These are phyloP conservation scores for Ceratocystis smalleyi DNA, from an alignment of 2,329 filamentous ascomycete species.

Conservation along the genomic window DNA sequence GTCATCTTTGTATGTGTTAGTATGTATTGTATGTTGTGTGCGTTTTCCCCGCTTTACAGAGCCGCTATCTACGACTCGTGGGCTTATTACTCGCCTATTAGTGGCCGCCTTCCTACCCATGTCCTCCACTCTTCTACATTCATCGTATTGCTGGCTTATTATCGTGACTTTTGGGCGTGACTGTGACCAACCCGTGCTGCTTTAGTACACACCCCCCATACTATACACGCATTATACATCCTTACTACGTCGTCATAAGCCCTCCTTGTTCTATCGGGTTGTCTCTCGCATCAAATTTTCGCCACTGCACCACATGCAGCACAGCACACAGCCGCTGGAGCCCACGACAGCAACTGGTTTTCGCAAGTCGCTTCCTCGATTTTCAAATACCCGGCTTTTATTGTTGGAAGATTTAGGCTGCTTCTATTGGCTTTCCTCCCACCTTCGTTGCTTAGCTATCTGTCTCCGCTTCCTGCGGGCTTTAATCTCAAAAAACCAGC, in stretches of 20 bases:
- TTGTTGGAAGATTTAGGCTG: neutral
- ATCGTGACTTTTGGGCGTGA: neutral
- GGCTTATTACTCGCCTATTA: neutral
- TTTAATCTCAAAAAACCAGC: neutral
- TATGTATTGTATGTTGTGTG: neutral
- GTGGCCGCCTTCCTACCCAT: neutral
- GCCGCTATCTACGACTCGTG: neutral
- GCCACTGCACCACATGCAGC: neutral
- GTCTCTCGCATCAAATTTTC: slow-evolving; percentile 2
- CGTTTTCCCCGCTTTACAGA: neutral
- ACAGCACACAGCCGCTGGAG: neutral
- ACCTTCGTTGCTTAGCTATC: neutral
- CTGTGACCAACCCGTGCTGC: neutral
- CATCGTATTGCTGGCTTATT: neutral
- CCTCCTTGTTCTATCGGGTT: neutral
- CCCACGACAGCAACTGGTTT: neutral
- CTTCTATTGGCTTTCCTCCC: neutral
- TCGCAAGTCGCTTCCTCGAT: neutral
- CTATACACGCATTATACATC: neutral
- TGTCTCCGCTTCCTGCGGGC: neutral
- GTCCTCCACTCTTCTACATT: neutral
- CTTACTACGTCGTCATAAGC: neutral
- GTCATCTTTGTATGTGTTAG: neutral
- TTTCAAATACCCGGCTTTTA: neutral
- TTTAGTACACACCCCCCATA: neutral